Conservation (phyloP, 805 yeast genomes). For the Zygoascus flipseniorum region DNA sequence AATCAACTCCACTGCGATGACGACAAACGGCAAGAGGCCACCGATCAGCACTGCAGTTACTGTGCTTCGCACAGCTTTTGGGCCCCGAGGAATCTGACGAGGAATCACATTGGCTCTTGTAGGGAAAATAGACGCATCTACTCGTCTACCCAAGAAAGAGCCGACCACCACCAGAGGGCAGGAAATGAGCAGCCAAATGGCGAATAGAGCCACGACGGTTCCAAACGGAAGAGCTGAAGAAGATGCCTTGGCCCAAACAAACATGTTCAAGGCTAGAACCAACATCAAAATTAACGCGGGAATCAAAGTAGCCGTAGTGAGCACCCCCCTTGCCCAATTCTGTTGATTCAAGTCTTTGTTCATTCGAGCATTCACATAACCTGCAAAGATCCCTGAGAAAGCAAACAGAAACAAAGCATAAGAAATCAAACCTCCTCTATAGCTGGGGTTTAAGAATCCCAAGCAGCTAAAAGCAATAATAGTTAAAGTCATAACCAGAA, state of each 20-base stretch:
- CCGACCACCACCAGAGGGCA: conserved; percentile 71
- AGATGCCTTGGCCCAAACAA: conserved; percentile 70
- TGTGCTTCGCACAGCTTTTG: not conserved
- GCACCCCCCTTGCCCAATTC: conserved; percentile 24
- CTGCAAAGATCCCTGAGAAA: conserved; percentile 65
- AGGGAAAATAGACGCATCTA: conserved; percentile 17
- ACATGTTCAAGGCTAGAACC: conserved; percentile 49
- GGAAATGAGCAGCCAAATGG: conserved; percentile 55
- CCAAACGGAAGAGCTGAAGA: conserved; percentile 74
- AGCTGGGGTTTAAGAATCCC: conserved; percentile 53
- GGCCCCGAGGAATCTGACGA: conserved; percentile 25
- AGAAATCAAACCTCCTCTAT: conserved; percentile 58
- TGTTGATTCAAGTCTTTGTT: conserved; percentile 46
- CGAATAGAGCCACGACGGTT: conserved; percentile 52
- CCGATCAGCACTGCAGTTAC: conserved; percentile 31
- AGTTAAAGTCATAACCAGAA: conserved; percentile 54
- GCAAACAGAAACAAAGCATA: conserved; percentile 53
- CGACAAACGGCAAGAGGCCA: conserved; percentile 71
- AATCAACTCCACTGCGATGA: conserved; percentile 69
- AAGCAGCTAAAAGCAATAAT: conserved; percentile 45
- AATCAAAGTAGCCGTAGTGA: conserved; percentile 23
- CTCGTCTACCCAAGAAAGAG: conserved; percentile 35
- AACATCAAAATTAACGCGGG: conserved; percentile 38
- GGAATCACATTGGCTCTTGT: conserved; percentile 23
- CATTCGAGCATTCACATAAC: conserved; percentile 59